Base-by-base conservation (phyloP, 306 rosid genomes). In the Glycine soja region DNA sequence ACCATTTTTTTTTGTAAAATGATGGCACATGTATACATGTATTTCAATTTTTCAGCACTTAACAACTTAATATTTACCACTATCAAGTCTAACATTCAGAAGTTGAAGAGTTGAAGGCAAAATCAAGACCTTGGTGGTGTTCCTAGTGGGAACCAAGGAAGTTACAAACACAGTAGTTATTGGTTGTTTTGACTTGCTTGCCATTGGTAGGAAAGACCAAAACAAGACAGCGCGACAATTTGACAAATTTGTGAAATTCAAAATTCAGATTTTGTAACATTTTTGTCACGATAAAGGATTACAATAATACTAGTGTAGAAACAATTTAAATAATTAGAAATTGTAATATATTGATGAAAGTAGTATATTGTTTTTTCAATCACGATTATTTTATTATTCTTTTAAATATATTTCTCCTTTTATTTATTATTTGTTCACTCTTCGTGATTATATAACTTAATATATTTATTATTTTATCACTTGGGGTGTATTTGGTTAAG, bases 1-100 rank as follows among this genome's bases (percentile, higher is more conserved):
- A 9, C 45, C 54, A 13, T 4, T 74, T 67, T 32, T 80, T 34
- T 67, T 32, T 80, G 84, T 40, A 56, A 52, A 73, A 34, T 51
- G 54, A 50, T 47, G 16, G 2, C 43, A 16, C 58, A 34, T 70
- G 79, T 14, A 13, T 36, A 36, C 40, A 15, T 43, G 19, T 42
- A 43, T 16, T 40, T 57, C 53, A 40, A 56, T 5, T 0, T 10
- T 75, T 75, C 48, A 46, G 34, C 46, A 13, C 3, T 4, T 18
- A 3, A 18, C 42, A 32, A 43, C 6, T 19, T 45, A 14, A 9
- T 48, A 10, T 6, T 75, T 59, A 30, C 66, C 6, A 64, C 5
- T 36, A 7, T 54, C 52, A 16, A 73, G 51, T 36, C 11, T 64
- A 45, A 45, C 15, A 36, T n/a, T 52, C 3, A 56, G 6, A 45